Evolutionary conservation across 768 basidiomycete genomes (phyloP).

Genomic region (Russula emetica): DNA sequence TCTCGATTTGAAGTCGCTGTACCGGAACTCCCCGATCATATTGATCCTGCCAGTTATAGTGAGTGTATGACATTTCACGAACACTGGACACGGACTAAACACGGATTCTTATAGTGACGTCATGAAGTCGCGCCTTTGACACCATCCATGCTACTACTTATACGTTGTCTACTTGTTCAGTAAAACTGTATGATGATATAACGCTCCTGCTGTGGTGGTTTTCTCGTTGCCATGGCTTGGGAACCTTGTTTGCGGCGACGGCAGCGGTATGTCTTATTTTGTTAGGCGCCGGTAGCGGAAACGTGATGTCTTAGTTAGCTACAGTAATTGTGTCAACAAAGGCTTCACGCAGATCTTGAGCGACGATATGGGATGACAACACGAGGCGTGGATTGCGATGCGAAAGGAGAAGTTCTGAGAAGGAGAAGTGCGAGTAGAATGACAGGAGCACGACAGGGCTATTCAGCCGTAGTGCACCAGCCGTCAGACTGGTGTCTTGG

Average conservation of each 20-base stretch:
- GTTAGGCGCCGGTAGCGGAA: neutral
- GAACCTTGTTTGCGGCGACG: neutral
- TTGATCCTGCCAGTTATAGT: conserved; percentile 96
- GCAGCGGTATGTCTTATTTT: neutral
- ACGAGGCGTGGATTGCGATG: neutral
- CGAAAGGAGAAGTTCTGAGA: conserved; percentile 9
- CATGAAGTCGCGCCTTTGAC: conserved; percentile 29
- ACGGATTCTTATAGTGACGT: conserved; percentile 38
- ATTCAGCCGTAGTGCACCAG: neutral
- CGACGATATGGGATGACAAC: neutral
- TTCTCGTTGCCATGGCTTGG: conserved; percentile 1
- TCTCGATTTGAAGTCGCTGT: conserved; percentile 97
- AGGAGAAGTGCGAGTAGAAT: conserved; percentile 1
- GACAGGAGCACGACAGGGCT: neutral
- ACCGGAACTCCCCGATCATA: conserved; percentile 88
- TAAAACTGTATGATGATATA: conserved; percentile 22
- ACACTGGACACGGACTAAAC: neutral
- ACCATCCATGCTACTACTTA: conserved; percentile 5
- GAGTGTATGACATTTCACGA: conserved; percentile 36
- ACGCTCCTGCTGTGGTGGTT: neutral
- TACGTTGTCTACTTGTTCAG: conserved; percentile 19
- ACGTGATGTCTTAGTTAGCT: neutral
- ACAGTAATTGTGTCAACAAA: neutral
- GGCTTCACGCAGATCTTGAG: conserved; percentile 14
- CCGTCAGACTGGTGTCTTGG: neutral